Base-by-base conservation (phyloP, 164 flowering plant species). In the Buxus sempervirens region DNA sequence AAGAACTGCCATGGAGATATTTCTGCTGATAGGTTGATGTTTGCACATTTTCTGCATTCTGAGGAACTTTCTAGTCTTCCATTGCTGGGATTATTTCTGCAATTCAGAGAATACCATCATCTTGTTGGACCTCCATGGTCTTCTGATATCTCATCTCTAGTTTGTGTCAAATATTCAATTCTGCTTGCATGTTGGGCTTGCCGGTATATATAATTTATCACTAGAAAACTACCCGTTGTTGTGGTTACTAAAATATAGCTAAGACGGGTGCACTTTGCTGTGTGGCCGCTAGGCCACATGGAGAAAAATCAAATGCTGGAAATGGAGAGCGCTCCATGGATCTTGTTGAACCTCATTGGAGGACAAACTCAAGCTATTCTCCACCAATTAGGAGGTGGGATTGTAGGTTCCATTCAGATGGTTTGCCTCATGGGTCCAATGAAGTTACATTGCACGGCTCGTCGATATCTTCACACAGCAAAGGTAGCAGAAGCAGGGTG, bases 181-280 rank as follows among this genome's bases (percentile, higher is more conserved):
- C 22, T 54, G 55, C 56, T 56, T 25, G 27, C 24, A 55, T 66
- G 49, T 2, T 12, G 42, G 13, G 16, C 54, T 23, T 32, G n/a
- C 64, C 66, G 19, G 41, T 72, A 48, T 18, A 60, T 66, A 66
- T 26, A 27, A 49, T 32, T 57, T 49, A 68, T 65, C 56, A 48
- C 49, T 60, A 67, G 76, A 61, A 54, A 54, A 54, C 59, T 12
- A 38, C 24, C 38, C 72, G 41, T 58, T 55, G 45, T 63, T 67
- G 77, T 70, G 74, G 58, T 54, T 16, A 41, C 59, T 65, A 64
- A 45, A 75, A 75, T 68, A 79, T 79, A 79, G 82, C 79, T 73
- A 82, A 75, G 75, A 82, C 81, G 85, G 85, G 85, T 70, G 81
- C 79, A 36, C 79, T 82, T 64, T 82, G 85, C 77, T 82, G 85